These are phyloP conservation scores for Chlorella sp. DNA, from an alignment of 139 green algal species.

Conservation along the genomic window DNA sequence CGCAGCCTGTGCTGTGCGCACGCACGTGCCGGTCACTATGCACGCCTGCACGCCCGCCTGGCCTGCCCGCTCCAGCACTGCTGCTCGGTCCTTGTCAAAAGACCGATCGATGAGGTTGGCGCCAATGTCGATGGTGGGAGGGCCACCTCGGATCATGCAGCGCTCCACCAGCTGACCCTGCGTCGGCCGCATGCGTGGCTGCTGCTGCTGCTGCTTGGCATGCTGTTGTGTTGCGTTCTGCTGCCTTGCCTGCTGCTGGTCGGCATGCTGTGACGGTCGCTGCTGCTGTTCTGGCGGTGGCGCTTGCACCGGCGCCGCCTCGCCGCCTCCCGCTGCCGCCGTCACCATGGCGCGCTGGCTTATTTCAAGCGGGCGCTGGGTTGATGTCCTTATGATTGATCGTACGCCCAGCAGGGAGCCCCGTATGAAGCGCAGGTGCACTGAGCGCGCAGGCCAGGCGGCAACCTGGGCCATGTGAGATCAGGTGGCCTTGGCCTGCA, in stretches of 20 bases:
- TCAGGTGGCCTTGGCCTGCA: no score
- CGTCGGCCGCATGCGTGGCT: slow-evolving; percentile 31
- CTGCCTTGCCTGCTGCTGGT: not conserved
- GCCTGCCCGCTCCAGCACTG: slow-evolving; percentile 58
- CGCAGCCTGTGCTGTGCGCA: slow-evolving; percentile 45
- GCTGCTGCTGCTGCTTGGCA: slow-evolving; percentile 5
- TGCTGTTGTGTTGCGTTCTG: not conserved
- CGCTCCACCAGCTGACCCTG: slow-evolving; percentile 58
- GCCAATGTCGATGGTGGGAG: slow-evolving; percentile 66
- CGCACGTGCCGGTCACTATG: slow-evolving; percentile 67
- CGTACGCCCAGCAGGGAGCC: no score
- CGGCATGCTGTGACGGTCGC: not conserved
- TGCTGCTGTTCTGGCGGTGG: no score
- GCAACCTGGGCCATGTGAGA: no score
- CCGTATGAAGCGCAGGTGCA: no score
- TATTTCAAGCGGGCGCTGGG: no score
- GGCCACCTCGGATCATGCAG: not conserved
- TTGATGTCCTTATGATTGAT: no score
- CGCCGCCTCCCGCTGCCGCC: no score
- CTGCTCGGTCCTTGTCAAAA: slow-evolving; percentile 67
- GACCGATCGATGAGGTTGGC: slow-evolving; percentile 64
- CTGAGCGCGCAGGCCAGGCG: no score
- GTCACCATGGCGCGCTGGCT: no score
- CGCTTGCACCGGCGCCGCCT: no score
- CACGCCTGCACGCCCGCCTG: slow-evolving; percentile 50